phyloP scores from a whole-genome alignment of 2,329 filamentous ascomycete species.

The Fusarium buharicum region DNA sequence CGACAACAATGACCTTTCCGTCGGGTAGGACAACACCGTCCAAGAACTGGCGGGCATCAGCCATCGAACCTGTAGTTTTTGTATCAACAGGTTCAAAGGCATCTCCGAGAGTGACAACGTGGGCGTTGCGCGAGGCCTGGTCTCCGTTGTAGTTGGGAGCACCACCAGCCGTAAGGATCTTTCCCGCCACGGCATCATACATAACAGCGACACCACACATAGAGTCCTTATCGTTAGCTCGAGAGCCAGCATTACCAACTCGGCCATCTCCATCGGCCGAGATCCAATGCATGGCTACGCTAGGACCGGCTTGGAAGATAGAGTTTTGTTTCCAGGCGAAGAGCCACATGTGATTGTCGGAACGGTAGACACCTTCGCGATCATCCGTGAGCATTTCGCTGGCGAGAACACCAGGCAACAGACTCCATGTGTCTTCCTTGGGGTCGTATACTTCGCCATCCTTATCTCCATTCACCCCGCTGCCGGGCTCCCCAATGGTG shows the following conservation, averaged over 20 bases:
- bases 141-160: conserved; percentile 57
- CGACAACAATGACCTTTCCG: conserved; percentile 58
- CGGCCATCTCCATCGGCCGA: conserved; percentile 48
- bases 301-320: conserved; percentile 65
- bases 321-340: conserved; percentile 56
- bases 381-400: conserved; percentile 59
- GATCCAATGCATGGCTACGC: conserved; percentile 66
- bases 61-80: conserved; percentile 4
- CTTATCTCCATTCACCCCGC: conserved; percentile 10
- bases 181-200: conserved; percentile 67
- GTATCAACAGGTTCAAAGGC: neutral
- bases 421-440: conserved; percentile 13
- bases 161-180: conserved; percentile 65
- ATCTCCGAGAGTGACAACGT: conserved; percentile 60
- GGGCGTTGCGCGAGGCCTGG: conserved; percentile 56
- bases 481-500: no score
- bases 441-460: conserved; percentile 29
- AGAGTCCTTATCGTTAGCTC: conserved; percentile 54
- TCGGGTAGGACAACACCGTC: conserved; percentile 57
- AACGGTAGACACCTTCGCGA: conserved; percentile 54
- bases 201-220: conserved; percentile 68
- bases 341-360: conserved; percentile 46
- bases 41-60: conserved; percentile 10
- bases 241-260: conserved; percentile 41
- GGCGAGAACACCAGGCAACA: conserved; percentile 50